Conservation (phyloP, 495 filamentous ascomycete species). For the Penicillium longicatenatum region DNA sequence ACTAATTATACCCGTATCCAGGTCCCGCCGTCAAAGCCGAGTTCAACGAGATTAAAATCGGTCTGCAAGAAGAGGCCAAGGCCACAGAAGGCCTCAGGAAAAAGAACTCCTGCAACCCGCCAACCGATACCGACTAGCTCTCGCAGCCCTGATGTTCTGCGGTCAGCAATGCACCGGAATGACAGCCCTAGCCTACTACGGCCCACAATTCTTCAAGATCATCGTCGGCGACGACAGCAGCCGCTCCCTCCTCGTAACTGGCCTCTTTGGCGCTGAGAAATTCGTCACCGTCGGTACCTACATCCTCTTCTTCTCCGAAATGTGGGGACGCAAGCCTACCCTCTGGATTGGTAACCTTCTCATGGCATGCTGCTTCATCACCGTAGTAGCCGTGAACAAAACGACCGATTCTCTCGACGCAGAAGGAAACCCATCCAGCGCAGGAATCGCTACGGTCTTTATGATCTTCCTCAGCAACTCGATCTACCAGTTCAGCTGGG, state of each 20-base stretch:
- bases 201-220: constrained; percentile 51
- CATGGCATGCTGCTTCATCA: constrained; percentile 52
- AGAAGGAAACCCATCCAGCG: constrained; percentile 32
- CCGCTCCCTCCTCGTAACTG: constrained; percentile 44
- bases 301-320: constrained; percentile 55
- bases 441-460: constrained; percentile 48
- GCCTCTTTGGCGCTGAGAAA: constrained; percentile 54
- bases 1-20: neutral
- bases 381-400: constrained; percentile 44
- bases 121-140: constrained; percentile 43
- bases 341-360: constrained; percentile 53
- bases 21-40: constrained; percentile 41
- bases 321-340: constrained; percentile 55
- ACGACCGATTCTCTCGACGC: constrained; percentile 31
- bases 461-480: constrained; percentile 52
- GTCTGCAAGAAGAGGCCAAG: constrained; percentile 43
- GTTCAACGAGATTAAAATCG: constrained; percentile 46
- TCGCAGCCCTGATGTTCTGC: constrained; percentile 42
- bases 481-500: constrained; percentile 53
- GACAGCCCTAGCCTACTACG: constrained; percentile 48
- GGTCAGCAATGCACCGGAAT: constrained; percentile 46
- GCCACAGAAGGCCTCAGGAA: constrained; percentile 46
- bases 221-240: constrained; percentile 44
- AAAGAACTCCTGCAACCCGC: constrained; percentile 45
- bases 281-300: constrained; percentile 47